These are phyloP conservation scores for Phascolomyces articulosus DNA, from an alignment of 371 early-diverging fungal species.

Conservation along the genomic window DNA sequence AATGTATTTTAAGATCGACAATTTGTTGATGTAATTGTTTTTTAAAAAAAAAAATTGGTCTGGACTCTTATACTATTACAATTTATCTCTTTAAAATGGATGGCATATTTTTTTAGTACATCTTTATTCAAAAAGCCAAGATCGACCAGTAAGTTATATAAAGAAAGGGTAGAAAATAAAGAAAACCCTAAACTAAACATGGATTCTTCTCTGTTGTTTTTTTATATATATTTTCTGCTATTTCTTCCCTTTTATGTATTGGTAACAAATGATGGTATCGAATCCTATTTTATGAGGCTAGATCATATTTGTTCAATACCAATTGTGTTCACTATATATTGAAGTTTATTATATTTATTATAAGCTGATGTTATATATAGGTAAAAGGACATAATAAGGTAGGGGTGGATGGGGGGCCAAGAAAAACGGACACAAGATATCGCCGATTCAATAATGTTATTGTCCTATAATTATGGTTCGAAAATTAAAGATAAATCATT, in stretches of 20 bases:
- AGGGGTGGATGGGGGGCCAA: too few relatives aligned
- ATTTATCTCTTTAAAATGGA: too few relatives aligned
- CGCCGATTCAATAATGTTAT: constrained; percentile 2
- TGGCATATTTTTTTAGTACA: too few relatives aligned
- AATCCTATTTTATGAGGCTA: too few relatives aligned
- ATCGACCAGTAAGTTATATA: background rate
- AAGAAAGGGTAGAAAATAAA: background rate
- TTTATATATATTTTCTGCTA: background rate
- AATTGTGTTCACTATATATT: background rate
- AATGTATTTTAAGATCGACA: too few relatives aligned
- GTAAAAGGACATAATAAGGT: too few relatives aligned
- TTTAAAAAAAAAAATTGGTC: background rate
- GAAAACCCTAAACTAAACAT: background rate
- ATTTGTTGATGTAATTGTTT: too few relatives aligned
- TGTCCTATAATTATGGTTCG: constrained; percentile 2
- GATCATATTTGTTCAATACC: background rate
- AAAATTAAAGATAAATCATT: background rate
- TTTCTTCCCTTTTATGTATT: too few relatives aligned
- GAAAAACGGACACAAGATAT: background rate
- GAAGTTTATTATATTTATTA: too few relatives aligned
- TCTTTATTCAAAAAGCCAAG: background rate
- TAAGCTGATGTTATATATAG: too few relatives aligned
- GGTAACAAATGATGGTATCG: too few relatives aligned
- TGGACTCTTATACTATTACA: background rate
- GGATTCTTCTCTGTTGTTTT: background rate